phyloP scores from a whole-genome alignment of 768 basidiomycete species.

The Termitomyces sp. region DNA sequence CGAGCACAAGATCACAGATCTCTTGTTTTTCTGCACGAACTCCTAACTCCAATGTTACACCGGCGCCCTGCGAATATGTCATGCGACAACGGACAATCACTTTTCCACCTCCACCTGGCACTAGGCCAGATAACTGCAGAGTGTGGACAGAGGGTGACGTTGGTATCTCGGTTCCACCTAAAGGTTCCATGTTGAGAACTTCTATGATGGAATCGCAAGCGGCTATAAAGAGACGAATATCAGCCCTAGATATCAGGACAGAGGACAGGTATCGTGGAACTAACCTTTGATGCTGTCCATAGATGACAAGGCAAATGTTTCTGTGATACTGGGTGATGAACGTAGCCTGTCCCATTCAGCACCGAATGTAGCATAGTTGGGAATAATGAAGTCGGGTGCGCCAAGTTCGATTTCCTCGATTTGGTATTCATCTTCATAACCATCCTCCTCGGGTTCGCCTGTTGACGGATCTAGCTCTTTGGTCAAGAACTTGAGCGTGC shows the following conservation, averaged over 20 bases:
- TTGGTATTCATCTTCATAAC: constrained; percentile 99
- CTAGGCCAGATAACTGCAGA: constrained; percentile 87
- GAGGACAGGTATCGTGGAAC: constrained; percentile 21
- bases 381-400: constrained; percentile 93
- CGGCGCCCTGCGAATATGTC: constrained; percentile 87
- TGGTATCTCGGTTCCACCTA: constrained; percentile 87
- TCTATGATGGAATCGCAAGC: constrained; percentile 96
- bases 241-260: neutral
- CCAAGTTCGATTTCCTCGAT: constrained; percentile 93
- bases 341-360: constrained; percentile 94
- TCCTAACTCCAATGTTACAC: constrained; percentile 88
- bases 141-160: constrained; percentile 87
- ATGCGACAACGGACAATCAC: constrained; percentile 92
- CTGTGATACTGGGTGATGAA: constrained; percentile 73
- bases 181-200: constrained; percentile 93
- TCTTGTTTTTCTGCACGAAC: constrained; percentile 91
- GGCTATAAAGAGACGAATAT: constrained; percentile 44
- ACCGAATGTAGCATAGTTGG: constrained; percentile 89
- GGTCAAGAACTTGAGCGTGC: constrained; percentile 90
- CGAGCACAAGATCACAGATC: constrained; percentile 82
- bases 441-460: constrained; percentile 94
- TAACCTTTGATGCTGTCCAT: constrained; percentile 93
- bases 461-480: constrained; percentile 97
- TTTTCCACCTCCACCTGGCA: constrained; percentile 93
- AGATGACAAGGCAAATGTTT: constrained; percentile 89